Conservation (phyloP, 176 grass and related monocot species). For the Hordeum marinum region DNA sequence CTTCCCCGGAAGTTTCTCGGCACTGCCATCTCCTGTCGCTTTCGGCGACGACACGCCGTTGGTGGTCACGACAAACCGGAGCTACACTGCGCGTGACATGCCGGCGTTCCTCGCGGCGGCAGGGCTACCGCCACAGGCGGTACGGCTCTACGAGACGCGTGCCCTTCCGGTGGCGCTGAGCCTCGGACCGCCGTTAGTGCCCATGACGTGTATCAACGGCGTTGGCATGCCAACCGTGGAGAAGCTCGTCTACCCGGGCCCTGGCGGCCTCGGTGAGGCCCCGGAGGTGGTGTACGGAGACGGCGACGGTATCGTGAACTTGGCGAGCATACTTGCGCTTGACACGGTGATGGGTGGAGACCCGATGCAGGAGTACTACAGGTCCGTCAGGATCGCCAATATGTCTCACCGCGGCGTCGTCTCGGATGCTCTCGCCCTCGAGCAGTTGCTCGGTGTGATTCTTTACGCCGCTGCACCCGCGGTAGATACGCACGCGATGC, state of each 20-base stretch:
- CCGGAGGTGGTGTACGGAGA: not conserved
- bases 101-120: not conserved
- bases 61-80: not conserved
- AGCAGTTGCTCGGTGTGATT: not conserved
- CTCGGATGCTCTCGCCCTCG: not conserved
- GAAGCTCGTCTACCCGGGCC: not conserved
- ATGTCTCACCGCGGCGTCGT: not conserved
- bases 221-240: not conserved
- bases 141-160: not conserved
- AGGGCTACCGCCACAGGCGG: not conserved
- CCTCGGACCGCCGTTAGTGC: not conserved
- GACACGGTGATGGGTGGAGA: not conserved
- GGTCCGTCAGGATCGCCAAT: not conserved
- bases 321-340: not conserved
- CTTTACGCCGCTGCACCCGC: not conserved
- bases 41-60: not conserved
- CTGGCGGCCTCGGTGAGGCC: not conserved
- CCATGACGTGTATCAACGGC: not conserved
- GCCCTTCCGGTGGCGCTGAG: not conserved
- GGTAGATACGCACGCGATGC: not conserved
- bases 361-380: not conserved
- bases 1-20: not conserved
- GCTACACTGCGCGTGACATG: constrained; percentile 6
- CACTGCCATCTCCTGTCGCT: not conserved
- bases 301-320: not conserved